Evolutionary conservation across 495 filamentous ascomycete genomes (phyloP), one percentile per base, ranked within the genome.

Genomic region (Neurospora sp.): DNA sequence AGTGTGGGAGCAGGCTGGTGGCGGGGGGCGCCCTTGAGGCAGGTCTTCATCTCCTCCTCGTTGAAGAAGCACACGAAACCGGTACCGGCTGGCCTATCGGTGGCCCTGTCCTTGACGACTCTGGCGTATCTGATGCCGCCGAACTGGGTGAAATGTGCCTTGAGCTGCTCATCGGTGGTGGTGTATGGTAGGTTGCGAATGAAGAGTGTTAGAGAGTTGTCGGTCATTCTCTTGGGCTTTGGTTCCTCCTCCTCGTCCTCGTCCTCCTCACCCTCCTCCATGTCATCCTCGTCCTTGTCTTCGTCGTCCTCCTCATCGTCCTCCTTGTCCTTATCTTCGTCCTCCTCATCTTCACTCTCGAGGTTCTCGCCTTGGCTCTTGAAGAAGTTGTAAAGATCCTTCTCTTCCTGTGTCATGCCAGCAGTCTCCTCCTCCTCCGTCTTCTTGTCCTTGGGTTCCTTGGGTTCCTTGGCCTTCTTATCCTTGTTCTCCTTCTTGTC

Each of bases 51-150:
- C 79, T 97, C 92, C 20, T 91, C 89, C 65, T 82, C 80, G 71
- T 92, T 90, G 83, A 89, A 91, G 85, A 98, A 98, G 81, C 93
- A 96, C 20, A 97, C 94, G 78, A 99, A 99, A 3, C 92, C 96
- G 4, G 96, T 98, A 38, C 96, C 96, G 44, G 91, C 92, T 3
- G 96, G 93, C 16, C 92, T 89, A 74, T 93, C 93, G 3, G 93
- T 97, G 35, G 90, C 88, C 37, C 83, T 88, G 78, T 99, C 96
- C 72, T 94, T 84, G 38, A 99, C 96, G 37, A 97, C 88, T 44
- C 96, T 87, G 27, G 94, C 94, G 79, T 98, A 99, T 31, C 93
- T 87, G 69, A 98, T 83, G 1, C 86, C 85, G 48, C 96, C 96
- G 75, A 99, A 99, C 75, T 89, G 85, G 10, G 83, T 80, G 77